phyloP scores from a whole-genome alignment of 495 filamentous ascomycete genomes.

The Penicillium flavigenum region DNA sequence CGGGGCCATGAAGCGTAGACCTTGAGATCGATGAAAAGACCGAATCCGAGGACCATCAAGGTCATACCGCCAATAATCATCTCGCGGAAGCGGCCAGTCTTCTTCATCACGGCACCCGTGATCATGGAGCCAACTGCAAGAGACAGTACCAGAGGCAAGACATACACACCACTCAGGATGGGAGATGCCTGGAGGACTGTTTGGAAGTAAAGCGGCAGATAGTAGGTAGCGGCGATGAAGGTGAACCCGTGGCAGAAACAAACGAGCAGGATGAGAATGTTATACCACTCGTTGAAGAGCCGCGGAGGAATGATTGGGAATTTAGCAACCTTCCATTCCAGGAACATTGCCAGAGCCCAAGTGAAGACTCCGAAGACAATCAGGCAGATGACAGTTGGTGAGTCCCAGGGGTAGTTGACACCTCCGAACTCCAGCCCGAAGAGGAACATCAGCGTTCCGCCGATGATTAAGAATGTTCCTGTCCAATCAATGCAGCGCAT shows the following conservation, averaged over 20 bases:
- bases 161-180: conserved; percentile 74
- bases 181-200: conserved; percentile 70
- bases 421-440: conserved; percentile 80
- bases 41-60: conserved; percentile 55
- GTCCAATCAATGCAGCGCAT: conserved; percentile 76
- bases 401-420: conserved; percentile 70
- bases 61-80: conserved; percentile 50
- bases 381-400: conserved; percentile 72
- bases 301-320: conserved; percentile 75
- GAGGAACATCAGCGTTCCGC: conserved; percentile 79
- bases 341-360: conserved; percentile 61
- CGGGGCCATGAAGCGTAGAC: conserved; percentile 48
- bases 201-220: conserved; percentile 77
- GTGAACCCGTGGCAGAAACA: conserved; percentile 68
- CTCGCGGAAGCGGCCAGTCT: conserved; percentile 57
- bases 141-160: conserved; percentile 70
- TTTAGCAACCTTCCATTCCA: conserved; percentile 70
- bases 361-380: conserved; percentile 70
- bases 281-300: conserved; percentile 61
- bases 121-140: conserved; percentile 64
- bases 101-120: conserved; percentile 70
- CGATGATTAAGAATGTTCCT: conserved; percentile 66
- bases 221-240: conserved; percentile 74
- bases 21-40: conserved; percentile 51
- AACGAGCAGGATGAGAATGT: conserved; percentile 55